Percentiles rank a stretch among this genome's conserved stretches.
Conservation (phyloP, 805 yeast species). For the Metschnikowia henanensis region DNA sequence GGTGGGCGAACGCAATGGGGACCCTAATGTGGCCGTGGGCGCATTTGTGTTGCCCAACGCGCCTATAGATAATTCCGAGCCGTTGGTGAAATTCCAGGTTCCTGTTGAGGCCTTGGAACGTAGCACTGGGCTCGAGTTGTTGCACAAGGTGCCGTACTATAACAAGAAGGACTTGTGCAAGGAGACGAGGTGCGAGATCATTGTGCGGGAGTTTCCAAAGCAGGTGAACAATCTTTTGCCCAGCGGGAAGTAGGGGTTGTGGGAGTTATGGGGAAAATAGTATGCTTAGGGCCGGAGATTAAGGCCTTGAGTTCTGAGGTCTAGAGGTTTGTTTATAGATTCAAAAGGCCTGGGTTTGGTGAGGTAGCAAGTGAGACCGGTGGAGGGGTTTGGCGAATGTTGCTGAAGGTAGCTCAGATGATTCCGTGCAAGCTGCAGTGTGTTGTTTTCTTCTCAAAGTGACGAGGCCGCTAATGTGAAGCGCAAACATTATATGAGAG, state of each 20-base stretch:
- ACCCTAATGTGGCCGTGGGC: constrained; percentile 64
- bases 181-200: constrained; percentile 76
- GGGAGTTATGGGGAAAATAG: neutral
- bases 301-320: too few species aligned
- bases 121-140: constrained; percentile 79
- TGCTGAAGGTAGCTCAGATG: too few species aligned
- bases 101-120: constrained; percentile 90
- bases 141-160: constrained; percentile 62
- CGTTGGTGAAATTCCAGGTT: constrained; percentile 75
- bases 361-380: too few species aligned
- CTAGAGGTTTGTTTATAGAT: too few species aligned
- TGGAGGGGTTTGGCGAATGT: too few species aligned
- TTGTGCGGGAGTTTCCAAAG: constrained; percentile 76
- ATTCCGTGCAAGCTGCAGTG: too few species aligned
- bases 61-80: constrained; percentile 67
- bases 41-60: constrained; percentile 95
- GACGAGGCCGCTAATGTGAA: too few species aligned
- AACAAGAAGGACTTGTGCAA: constrained; percentile 67
- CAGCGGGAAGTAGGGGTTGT: neutral
- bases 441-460: too few species aligned
- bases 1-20: constrained; percentile 67
- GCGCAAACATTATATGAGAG: too few species aligned
- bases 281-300: neutral
- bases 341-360: too few species aligned
- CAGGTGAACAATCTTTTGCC: constrained; percentile 26